Evolutionary conservation across 2,329 filamentous ascomycete genomes (phyloP).

Genomic region (Penicillium sp.): DNA sequence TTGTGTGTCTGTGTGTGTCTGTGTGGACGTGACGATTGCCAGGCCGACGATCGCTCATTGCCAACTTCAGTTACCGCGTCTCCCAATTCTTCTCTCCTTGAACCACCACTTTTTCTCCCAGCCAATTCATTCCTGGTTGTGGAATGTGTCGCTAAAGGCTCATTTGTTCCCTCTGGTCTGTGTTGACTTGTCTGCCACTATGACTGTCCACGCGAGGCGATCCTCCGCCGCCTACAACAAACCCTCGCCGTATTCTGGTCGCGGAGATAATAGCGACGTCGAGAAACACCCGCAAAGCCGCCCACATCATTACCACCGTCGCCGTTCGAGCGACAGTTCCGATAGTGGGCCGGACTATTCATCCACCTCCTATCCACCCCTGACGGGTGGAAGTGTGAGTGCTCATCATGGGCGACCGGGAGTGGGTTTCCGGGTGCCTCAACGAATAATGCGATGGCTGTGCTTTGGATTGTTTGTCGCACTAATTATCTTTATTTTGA

Average conservation of each 20-base stretch:
- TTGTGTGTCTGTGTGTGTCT: background rate
- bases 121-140: background rate
- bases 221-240: slow-evolving; percentile 25
- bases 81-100: slow-evolving; percentile 10
- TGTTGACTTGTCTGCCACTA: slow-evolving; percentile 22
- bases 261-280: slow-evolving; percentile 26
- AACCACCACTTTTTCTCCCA: slow-evolving; percentile 3
- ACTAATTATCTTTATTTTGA: slow-evolving; percentile 70
- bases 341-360: slow-evolving; percentile 37
- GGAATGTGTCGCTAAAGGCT: background rate
- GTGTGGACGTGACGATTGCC: slow-evolving; percentile 12
- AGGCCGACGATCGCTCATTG: slow-evolving; percentile 20
- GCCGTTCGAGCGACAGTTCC: slow-evolving; percentile 21
- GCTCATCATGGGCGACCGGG: slow-evolving; percentile 29
- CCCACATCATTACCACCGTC: slow-evolving; percentile 20
- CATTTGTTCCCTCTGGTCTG: slow-evolving; percentile 10
- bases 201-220: slow-evolving; percentile 31
- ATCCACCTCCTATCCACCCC: slow-evolving; percentile 49
- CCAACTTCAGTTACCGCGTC: slow-evolving; percentile 1
- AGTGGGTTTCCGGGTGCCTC: slow-evolving; percentile 58
- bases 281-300: slow-evolving; percentile 27
- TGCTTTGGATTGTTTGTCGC: slow-evolving; percentile 64
- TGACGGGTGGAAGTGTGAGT: slow-evolving; percentile 30
- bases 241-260: slow-evolving; percentile 18
- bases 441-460: slow-evolving; percentile 70